Base-by-base conservation (phyloP, 148 eudicot genomes). In the Oxyria digyna region DNA sequence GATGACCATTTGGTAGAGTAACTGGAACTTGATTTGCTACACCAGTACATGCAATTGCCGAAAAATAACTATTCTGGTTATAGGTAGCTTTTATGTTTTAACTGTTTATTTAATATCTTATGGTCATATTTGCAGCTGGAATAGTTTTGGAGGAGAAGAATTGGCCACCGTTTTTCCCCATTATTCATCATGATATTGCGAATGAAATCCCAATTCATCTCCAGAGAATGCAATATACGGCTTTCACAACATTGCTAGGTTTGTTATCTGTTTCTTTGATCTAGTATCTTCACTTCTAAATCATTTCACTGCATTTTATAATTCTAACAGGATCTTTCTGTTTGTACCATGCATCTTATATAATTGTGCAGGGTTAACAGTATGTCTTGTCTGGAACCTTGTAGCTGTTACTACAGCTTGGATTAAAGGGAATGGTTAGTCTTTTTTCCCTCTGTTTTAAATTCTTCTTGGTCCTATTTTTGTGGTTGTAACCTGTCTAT, bases 111-210 rank as follows among this genome's bases (percentile, higher is more conserved):
- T 59, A 62, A 26, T 20, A n/a, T 40, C 49, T 72, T 21, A 68
- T 75, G 43, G 14, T 17, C 64, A 17, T 24, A 37, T 69, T 70
- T 78, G 78, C 94, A 92, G 97, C 98, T 77, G 98, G 96, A 62
- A 85, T 93, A 71, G 85, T 83, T 77, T 68, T 93, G 55, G 98
- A 89, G 69, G 85, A 81, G 83, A 89, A 86, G 83, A 93, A 93
- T 71, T 93, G 98, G 98, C 98, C 98, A 41, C 89, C 98, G 29
- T 87, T 92, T 79, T 81, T 87, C 29, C 96, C 96, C 62, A 85
- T 93, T 62, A 89, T 93, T 42, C 98, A 93, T 79, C 94, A 89
- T 72, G 98, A 93, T 74, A 87, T 89, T 67, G 95, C 85, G 27
- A 89, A 84, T 79, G 98, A 89, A 69, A 89, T 89, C 81, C 98